phyloP scores from a whole-genome alignment of 176 grass and related monocot species.

The Bothriochloa decipiens region DNA sequence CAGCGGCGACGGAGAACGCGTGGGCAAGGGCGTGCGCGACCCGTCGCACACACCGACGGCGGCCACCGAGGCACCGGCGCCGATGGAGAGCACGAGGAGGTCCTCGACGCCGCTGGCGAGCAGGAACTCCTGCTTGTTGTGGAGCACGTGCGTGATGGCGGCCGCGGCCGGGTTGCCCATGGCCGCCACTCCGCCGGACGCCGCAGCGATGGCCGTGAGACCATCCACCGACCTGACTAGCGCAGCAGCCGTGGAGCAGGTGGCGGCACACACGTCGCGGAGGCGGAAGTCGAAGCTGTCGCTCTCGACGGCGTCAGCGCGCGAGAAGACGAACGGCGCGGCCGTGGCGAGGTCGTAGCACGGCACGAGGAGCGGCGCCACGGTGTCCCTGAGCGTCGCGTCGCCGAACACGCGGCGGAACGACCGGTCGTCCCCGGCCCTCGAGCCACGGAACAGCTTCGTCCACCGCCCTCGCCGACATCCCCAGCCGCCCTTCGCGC shows the following conservation, averaged over 20 bases:
- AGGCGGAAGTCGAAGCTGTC: slow-evolving; percentile 79
- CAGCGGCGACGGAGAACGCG: slow-evolving; percentile 35
- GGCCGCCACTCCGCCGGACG: slow-evolving; percentile 47
- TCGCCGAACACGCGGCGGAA: slow-evolving; percentile 67
- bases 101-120: slow-evolving; percentile 58
- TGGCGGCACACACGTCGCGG: slow-evolving; percentile 66
- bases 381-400: slow-evolving; percentile 70
- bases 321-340: slow-evolving; percentile 83
- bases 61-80: slow-evolving; percentile 2
- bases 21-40: slow-evolving; percentile 30
- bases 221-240: slow-evolving; percentile 58
- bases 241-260: slow-evolving; percentile 12
- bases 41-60: background rate
- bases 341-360: slow-evolving; percentile 79
- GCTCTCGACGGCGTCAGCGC: slow-evolving; percentile 81
- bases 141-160: slow-evolving; percentile 75
- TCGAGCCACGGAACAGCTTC: no score
- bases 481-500: slow-evolving; percentile 5
- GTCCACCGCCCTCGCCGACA: background rate
- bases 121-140: slow-evolving; percentile 95
- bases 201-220: slow-evolving; percentile 46
- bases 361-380: slow-evolving; percentile 70
- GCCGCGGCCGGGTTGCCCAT: slow-evolving; percentile 75
- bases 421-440: no score
- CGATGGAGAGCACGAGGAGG: slow-evolving; percentile 39